Conservation (phyloP, 2,329 filamentous ascomycete species). For the Colletotrichum chrysophilum region DNA sequence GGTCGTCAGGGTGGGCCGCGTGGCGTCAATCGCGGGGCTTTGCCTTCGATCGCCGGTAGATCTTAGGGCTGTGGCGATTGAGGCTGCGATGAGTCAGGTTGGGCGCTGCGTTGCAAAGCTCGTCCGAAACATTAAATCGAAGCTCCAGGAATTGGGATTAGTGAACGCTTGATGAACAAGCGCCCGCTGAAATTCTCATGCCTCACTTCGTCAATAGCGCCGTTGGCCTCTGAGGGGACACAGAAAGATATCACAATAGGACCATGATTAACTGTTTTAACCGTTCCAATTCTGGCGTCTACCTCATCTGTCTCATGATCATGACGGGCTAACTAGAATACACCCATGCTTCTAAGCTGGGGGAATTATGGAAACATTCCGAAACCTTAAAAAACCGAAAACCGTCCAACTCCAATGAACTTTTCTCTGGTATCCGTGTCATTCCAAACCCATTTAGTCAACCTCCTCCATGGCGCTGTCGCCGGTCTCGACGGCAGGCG, state of each 20-base stretch:
- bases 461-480: slow-evolving; percentile 99
- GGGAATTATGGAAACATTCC: slow-evolving; percentile 37
- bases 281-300: slow-evolving; percentile 35
- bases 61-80: background rate
- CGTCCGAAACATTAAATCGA: background rate
- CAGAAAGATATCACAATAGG: background rate
- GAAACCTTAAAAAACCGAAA: slow-evolving; percentile 32
- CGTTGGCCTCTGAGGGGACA: too few relatives aligned
- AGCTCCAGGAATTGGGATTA: background rate
- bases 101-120: background rate
- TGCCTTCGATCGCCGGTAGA: background rate
- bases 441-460: slow-evolving; percentile 68
- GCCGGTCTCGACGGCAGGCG: slow-evolving; percentile 64
- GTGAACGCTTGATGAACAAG: background rate
- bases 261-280: background rate
- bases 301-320: slow-evolving; percentile 46
- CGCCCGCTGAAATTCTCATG: too few relatives aligned
- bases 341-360: slow-evolving; percentile 33
- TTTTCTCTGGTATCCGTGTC: slow-evolving; percentile 37
- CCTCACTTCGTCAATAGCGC: too few relatives aligned
- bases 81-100: background rate
- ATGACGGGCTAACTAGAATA: slow-evolving; percentile 46
- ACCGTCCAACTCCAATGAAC: slow-evolving; percentile 46
- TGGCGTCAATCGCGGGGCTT: background rate
- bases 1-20: background rate